Evolutionary conservation across 2,329 filamentous ascomycete genomes (phyloP).

Genomic region (Kalmusia sp.): DNA sequence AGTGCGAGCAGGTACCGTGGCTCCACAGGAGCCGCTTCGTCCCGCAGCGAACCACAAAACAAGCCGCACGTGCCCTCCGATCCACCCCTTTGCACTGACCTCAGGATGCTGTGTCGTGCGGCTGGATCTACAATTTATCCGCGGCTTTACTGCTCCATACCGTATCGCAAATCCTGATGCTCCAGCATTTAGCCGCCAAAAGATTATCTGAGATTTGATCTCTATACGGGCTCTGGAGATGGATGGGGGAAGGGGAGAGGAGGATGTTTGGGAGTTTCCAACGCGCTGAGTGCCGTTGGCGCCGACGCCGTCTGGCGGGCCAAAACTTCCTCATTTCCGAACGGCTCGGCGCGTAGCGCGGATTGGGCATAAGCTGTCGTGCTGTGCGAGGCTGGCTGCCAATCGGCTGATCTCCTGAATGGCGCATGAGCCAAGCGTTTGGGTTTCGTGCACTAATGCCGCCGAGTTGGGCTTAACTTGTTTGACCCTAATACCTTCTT

Average conservation of each 20-base stretch:
- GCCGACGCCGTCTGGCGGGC: neutral
- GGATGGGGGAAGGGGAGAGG: too few species aligned
- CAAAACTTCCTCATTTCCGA: neutral
- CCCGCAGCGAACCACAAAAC: neutral
- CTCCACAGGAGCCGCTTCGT: constrained; percentile 1
- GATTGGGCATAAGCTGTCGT: neutral
- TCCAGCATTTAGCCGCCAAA: neutral
- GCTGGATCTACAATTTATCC: neutral
- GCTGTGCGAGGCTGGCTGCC: neutral
- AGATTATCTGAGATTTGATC: neutral
- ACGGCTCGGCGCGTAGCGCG: neutral
- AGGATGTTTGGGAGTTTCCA: too few species aligned
- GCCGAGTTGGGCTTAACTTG: neutral
- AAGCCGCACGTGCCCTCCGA: neutral
- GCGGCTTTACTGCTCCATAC: neutral
- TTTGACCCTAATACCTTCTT: too few species aligned
- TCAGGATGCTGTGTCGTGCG: neutral
- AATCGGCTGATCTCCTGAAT: neutral
- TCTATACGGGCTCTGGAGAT: too few species aligned
- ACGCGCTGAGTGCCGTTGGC: neutral
- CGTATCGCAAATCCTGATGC: neutral
- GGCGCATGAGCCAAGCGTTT: too few species aligned
- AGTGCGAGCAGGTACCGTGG: neutral
- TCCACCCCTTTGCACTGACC: neutral
- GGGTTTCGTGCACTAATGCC: too few species aligned